Percentiles rank a stretch among this genome's conserved stretches.
phyloP scores from a whole-genome alignment of 2,329 filamentous ascomycete species.

The Ambrosiella xylebori region DNA sequence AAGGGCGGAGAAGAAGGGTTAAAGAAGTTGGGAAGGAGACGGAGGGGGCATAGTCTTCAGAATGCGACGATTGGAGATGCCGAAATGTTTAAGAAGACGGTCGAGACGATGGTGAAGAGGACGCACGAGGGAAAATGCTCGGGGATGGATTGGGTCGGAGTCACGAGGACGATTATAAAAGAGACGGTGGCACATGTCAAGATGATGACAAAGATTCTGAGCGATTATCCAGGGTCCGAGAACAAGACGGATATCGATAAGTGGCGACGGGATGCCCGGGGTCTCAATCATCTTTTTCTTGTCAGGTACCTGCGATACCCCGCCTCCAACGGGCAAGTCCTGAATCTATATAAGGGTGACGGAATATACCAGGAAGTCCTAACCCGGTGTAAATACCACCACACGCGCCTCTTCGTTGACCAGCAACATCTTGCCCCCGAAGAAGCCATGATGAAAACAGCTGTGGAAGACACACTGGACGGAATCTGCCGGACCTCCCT shows the following conservation, averaged over 20 bases:
- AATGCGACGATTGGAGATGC: constrained; percentile 20
- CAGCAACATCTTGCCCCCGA: constrained; percentile 19
- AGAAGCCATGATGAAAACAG: constrained; percentile 23
- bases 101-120: constrained; percentile 18
- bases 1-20: constrained; percentile 18
- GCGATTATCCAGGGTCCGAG: constrained; percentile 11
- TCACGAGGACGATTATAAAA: constrained; percentile 26
- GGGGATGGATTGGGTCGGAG: constrained; percentile 27
- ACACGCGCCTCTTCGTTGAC: constrained; percentile 18
- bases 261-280: constrained; percentile 21
- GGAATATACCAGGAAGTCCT: constrained; percentile 25
- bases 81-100: constrained; percentile 19
- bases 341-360: constrained; percentile 5
- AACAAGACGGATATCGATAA: constrained; percentile 17
- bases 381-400: constrained; percentile 25
- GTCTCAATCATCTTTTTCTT: constrained; percentile 26
- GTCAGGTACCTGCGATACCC: constrained; percentile 31
- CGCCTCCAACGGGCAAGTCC: not conserved
- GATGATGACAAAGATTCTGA: constrained; percentile 19
- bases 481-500: constrained; percentile 26
- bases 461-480: constrained; percentile 24
- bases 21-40: constrained; percentile 21
- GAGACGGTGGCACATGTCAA: constrained; percentile 21
- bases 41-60: constrained; percentile 22
- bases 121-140: constrained; percentile 18